Base-by-base conservation (phyloP, 2,329 filamentous ascomycete species). In the Aurifilum marmelostoma region DNA sequence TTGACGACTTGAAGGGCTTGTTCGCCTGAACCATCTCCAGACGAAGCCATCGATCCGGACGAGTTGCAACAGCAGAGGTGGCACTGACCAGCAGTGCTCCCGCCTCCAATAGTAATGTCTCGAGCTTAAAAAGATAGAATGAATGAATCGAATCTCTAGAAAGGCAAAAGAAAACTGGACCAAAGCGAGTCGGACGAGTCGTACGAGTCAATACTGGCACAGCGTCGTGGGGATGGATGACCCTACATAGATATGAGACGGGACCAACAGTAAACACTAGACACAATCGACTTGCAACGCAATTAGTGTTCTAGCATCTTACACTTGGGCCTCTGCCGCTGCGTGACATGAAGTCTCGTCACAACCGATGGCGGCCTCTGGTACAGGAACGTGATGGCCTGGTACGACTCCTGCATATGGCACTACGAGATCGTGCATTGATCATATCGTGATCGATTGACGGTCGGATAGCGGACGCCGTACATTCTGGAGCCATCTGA, bases 61-160 rank as follows among this genome's bases (percentile, higher is more conserved):
- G 29, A 37, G 34, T 24, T 32, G 50, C 37, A 43, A 63, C 6
- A 50, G 32, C 34, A 47, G 47, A 58, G 29, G n/a, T 58, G 43
- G 50, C 64, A 62, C 66, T 62, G 60, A 8, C 66, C 66, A 67
- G 66, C 66, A 67, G 60, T 61, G 64, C 43, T 41, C 50, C 58
- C 60, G 39, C 34, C 18, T 59, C 50, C 47, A 50, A 21, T 29
- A 47, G 64, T 24, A 29, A n/a, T 37, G 41, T 64, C 6, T 34
- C 24, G 24, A 12, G 18, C 27, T 27, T 27, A 61, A 21, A 27
- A 47, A n/a, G n/a, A 3, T 1, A 34, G 60, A 37, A 8, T 29
- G 27, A 9, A 16, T 27, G 52, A 56, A 27, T 54, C 50, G n/a
- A 24, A 24, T n/a, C n/a, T n/a, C n/a, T n/a, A 34, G 34, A 34